Evolutionary conservation across 106 monocot species (phyloP).

Genomic region (Apostasia ramifera): DNA sequence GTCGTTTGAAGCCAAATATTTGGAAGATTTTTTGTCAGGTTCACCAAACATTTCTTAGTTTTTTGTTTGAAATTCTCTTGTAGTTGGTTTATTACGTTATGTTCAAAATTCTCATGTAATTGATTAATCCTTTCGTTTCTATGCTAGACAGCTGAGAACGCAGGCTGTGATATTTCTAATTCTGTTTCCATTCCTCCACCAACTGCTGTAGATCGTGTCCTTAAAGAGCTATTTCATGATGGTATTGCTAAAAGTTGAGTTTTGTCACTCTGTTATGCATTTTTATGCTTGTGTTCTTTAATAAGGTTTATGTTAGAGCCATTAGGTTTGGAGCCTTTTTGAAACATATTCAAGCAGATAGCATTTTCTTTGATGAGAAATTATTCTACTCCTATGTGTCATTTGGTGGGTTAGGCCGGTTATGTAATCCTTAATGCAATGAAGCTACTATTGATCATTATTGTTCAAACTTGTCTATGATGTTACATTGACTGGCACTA

Average conservation of each 20-base stretch:
- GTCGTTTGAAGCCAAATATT: conserved; percentile 68
- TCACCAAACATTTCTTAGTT: conserved; percentile 5
- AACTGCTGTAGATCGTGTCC: conserved; percentile 68
- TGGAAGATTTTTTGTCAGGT: conserved; percentile 96
- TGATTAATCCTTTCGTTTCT: conserved; percentile 10
- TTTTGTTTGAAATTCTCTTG: not conserved
- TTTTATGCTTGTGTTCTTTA: no score
- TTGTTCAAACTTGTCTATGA: no score
- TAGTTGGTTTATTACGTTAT: not conserved
- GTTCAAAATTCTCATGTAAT: conserved; percentile 10
- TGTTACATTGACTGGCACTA: no score
- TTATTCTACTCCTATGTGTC: no score
- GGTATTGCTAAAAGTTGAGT: conserved; percentile 27
- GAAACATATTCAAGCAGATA: no score
- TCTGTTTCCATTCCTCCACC: conserved; percentile 60
- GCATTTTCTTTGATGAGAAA: no score
- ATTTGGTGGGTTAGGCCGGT: no score
- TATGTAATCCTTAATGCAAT: no score
- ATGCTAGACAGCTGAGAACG: conserved; percentile 82
- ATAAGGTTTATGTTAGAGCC: no score
- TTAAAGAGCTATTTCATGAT: conserved; percentile 80
- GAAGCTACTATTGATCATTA: no score
- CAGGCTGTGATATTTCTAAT: conserved; percentile 59
- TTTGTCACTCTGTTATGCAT: no score
- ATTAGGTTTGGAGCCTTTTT: no score